These are phyloP conservation scores for Warburgia ugandensis DNA, from an alignment of 164 flowering plant species.

Conservation along the genomic window DNA sequence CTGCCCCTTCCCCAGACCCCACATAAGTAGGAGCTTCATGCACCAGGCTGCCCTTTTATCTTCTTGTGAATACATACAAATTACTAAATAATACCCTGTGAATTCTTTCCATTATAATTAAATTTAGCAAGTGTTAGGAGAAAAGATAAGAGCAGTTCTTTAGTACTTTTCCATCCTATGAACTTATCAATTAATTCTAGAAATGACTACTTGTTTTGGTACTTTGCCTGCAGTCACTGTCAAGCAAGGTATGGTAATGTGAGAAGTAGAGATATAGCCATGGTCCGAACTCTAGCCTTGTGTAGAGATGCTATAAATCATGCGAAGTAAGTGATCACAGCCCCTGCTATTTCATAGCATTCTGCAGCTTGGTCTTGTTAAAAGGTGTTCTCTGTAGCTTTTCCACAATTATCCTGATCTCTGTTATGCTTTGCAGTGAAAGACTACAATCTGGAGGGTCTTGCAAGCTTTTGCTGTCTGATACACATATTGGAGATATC, in stretches of 20 bases:
- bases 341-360: neutral
- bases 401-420: neutral
- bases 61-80: too few species aligned
- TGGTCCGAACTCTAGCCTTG: constrained; percentile 68
- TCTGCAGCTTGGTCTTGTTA: neutral
- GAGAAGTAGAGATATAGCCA: constrained; percentile 78
- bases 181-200: too few species aligned
- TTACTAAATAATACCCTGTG: too few species aligned
- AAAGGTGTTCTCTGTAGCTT: neutral
- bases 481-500: constrained; percentile 74
- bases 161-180: too few species aligned
- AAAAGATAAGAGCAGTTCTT: too few species aligned
- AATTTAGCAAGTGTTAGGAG: too few species aligned
- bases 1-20: too few species aligned
- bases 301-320: constrained; percentile 58
- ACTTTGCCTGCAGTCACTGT: constrained; percentile 36
- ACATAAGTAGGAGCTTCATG: too few species aligned
- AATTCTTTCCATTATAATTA: too few species aligned
- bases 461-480: constrained; percentile 69
- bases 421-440: constrained; percentile 27
- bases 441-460: constrained; percentile 15
- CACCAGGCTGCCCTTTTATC: too few species aligned
- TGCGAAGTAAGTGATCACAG: constrained; percentile 53
- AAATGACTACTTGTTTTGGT: neutral
- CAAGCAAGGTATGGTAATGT: constrained; percentile 55